Evolutionary conservation across 2,329 filamentous ascomycete genomes (phyloP).

Genomic region (Bipolaris sorokiniana): DNA sequence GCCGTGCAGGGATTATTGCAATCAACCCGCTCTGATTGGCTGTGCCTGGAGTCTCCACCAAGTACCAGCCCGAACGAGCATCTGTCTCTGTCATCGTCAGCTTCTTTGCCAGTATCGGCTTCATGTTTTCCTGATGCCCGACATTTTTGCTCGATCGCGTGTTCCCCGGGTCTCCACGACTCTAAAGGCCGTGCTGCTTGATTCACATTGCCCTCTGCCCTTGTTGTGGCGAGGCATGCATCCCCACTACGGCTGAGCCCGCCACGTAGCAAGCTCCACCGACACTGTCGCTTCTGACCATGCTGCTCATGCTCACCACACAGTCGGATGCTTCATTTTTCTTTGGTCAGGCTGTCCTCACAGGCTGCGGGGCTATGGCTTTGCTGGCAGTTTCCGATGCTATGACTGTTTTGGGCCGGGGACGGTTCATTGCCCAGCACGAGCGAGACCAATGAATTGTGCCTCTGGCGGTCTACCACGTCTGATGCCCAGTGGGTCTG

Average conservation of each 20-base stretch:
- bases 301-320: constrained; percentile 5
- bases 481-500: constrained; percentile 15
- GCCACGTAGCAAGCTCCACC: constrained; percentile 17
- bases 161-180: constrained; percentile 8
- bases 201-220: constrained; percentile 7
- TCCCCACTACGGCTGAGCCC: constrained; percentile 12
- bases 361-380: constrained; percentile 11
- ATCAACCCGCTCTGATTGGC: constrained; percentile 20
- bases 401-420: constrained; percentile 3
- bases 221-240: constrained; percentile 11
- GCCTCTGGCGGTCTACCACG: constrained; percentile 18
- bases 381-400: constrained; percentile 12
- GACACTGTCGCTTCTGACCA: constrained; percentile 9
- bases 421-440: constrained; percentile 8
- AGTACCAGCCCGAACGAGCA: background rate
- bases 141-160: constrained; percentile 5
- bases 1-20: constrained; percentile 23
- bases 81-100: constrained; percentile 1
- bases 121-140: constrained; percentile 1
- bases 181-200: constrained; percentile 4
- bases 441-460: constrained; percentile 8
- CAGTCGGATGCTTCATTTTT: constrained; percentile 12
- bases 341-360: background rate
- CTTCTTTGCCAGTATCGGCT: constrained; percentile 1
- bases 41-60: background rate